phyloP scores from a whole-genome alignment of 2,329 filamentous ascomycete species.

The Pestalotiopsis sp. region DNA sequence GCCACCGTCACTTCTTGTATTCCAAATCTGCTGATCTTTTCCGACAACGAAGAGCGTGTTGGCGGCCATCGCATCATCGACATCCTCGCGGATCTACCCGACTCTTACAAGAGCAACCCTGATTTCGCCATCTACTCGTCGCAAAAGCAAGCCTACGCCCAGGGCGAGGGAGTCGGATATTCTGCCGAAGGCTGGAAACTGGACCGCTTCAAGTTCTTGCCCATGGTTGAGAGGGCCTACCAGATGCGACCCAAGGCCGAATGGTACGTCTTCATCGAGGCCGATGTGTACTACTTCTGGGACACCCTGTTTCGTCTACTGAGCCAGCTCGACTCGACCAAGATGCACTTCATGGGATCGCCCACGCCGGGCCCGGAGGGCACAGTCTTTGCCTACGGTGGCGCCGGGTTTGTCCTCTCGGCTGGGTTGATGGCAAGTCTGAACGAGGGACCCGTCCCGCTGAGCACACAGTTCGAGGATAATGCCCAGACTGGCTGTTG shows the following conservation, averaged over 20 bases:
- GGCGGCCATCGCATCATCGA: conserved; percentile 53
- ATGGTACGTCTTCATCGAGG: conserved; percentile 64
- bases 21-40: conserved; percentile 59
- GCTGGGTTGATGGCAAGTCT: conserved; percentile 16
- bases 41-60: conserved; percentile 57
- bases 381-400: conserved; percentile 54
- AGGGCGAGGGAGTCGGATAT: conserved; percentile 21
- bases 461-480: not conserved
- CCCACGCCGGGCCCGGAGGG: conserved; percentile 51
- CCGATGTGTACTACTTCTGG: conserved; percentile 61
- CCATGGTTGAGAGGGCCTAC: conserved; percentile 53
- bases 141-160: conserved; percentile 29
- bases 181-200: conserved; percentile 53
- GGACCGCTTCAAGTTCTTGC: conserved; percentile 62
- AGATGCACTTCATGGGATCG: conserved; percentile 56
- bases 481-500: conserved; percentile 6
- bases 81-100: conserved; percentile 43
- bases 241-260: conserved; percentile 45
- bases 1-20: conserved; percentile 57
- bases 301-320: conserved; percentile 58
- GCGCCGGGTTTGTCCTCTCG: conserved; percentile 55
- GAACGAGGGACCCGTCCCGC: too few species aligned
- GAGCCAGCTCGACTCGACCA: conserved; percentile 47
- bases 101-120: conserved; percentile 32
- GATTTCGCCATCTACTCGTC: conserved; percentile 54